Evolutionary conservation across 129 eudicot genomes (phyloP), one percentile per base, ranked within the genome.

Genomic region (Flaveria bidentis): DNA sequence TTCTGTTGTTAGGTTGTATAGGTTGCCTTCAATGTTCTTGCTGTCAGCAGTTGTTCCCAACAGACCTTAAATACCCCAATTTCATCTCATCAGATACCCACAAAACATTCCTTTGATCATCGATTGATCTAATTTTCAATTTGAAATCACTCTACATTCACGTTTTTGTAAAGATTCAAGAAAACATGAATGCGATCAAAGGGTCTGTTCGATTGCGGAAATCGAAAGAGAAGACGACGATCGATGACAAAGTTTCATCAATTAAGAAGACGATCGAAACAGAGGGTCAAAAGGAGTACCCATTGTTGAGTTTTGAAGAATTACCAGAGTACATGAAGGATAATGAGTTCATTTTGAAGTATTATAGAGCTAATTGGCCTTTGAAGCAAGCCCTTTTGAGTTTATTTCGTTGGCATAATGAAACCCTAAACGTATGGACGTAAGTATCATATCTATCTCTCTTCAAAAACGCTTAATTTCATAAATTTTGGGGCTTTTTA

Each of bases 381-480:
- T 64, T 89, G 11, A 91, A 80, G 53, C 84, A 95, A 78, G 99
- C 99, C 17, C 73, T 89, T 65, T 86, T 86, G 66, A 95, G 99
- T 85, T 46, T 95, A 11, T 95, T 95, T 77, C 89, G 81, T 45
- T 91, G 94, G 94, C 97, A 95, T 72, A 95, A 95, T 71, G 99
- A 95, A 82, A 89, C 99, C 56, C 89, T 95, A 49, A 95, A 95
- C 57, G 91, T 95, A 3, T 95, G 99, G 99, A 95, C 97, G 97
- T 95, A 88, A 86, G 97, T 87, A 8, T 71, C 20, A 42, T 51
- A 70, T 61, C 6, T 67, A 25, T 67, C 67, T 42, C 9, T 66
- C 57, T 72, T 2, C 36, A 6, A 2, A 11, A 10, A 8, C 3
- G 0, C 23, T 50, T n/a, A 69, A 20, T 25, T 8, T 60, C 61